Percentiles rank a stretch among this genome's conserved stretches.
Evolutionary conservation across 257 asterid genomes (phyloP).

Genomic region (Knoxia roxburghii): DNA sequence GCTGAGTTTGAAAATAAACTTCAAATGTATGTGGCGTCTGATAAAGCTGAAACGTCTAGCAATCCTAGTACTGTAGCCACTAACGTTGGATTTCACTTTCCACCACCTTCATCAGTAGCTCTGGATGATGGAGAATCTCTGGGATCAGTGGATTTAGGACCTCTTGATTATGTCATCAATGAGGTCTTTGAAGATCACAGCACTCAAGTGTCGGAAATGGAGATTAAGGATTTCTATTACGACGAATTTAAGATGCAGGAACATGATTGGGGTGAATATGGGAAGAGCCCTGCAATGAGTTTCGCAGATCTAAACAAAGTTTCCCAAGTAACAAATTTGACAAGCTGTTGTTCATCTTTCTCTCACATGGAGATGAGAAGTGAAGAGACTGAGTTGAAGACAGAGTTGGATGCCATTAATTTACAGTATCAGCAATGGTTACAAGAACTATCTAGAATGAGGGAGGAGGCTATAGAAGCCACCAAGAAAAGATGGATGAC

Average conservation of each 20-base stretch:
- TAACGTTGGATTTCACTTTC: conserved; percentile 21
- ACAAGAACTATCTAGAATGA: conserved; percentile 29
- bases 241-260: conserved; percentile 33
- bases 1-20: conserved; percentile 11
- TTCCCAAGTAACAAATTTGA: conserved; percentile 22
- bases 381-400: conserved; percentile 22
- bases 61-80: conserved; percentile 18
- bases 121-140: conserved; percentile 30
- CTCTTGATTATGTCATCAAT: conserved; percentile 14
- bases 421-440: conserved; percentile 29
- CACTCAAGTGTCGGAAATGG: conserved; percentile 34
- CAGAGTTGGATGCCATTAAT: conserved; percentile 33
- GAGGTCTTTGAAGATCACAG: conserved; percentile 23
- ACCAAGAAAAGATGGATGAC: conserved; percentile 44
- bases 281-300: conserved; percentile 18
- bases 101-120: conserved; percentile 19
- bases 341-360: conserved; percentile 28
- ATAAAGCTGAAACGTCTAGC: conserved; percentile 17
- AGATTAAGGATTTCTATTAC: conserved; percentile 25
- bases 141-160: conserved; percentile 32
- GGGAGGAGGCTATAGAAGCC: conserved; percentile 34
- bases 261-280: conserved; percentile 18
- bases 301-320: conserved; percentile 16
- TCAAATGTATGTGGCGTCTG: conserved; percentile 16
- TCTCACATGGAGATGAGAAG: conserved; percentile 21